phyloP scores from a whole-genome alignment of 2,329 filamentous ascomycete genomes.

The Daldinia sp. region DNA sequence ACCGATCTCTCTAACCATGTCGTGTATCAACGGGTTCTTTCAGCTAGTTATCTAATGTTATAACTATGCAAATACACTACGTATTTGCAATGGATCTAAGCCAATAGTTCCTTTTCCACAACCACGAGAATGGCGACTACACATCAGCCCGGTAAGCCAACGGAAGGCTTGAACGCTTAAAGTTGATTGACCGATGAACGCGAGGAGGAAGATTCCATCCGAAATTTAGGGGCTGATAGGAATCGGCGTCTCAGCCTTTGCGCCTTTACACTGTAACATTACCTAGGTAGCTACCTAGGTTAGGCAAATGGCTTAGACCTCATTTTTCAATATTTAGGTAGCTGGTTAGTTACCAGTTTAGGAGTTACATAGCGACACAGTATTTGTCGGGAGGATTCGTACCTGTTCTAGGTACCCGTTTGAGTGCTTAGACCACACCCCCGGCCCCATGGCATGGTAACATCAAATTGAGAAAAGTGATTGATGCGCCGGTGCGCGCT shows the following conservation, averaged over 20 bases:
- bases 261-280: too few species aligned
- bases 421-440: too few species aligned
- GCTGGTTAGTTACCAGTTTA: conserved; percentile 1
- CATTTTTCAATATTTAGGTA: too few species aligned
- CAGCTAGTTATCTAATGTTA: too few species aligned
- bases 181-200: conserved; percentile 7
- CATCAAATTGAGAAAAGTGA: conserved; percentile 26
- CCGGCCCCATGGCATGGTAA: neutral
- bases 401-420: neutral
- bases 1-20: neutral
- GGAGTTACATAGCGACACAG: conserved; percentile 16
- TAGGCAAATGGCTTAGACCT: too few species aligned
- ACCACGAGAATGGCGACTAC: neutral
- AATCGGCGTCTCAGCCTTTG: conserved; percentile 17
- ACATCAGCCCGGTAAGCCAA: neutral
- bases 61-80: neutral
- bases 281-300: too few species aligned
- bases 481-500: conserved; percentile 23
- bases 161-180: conserved; percentile 1
- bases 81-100: neutral
- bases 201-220: neutral
- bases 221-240: conserved; percentile 24
- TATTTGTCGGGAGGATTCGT: neutral
- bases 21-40: too few species aligned
- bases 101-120: neutral